phyloP scores from a whole-genome alignment of 202 grass and related monocot genomes.

The Setaria viridis region DNA sequence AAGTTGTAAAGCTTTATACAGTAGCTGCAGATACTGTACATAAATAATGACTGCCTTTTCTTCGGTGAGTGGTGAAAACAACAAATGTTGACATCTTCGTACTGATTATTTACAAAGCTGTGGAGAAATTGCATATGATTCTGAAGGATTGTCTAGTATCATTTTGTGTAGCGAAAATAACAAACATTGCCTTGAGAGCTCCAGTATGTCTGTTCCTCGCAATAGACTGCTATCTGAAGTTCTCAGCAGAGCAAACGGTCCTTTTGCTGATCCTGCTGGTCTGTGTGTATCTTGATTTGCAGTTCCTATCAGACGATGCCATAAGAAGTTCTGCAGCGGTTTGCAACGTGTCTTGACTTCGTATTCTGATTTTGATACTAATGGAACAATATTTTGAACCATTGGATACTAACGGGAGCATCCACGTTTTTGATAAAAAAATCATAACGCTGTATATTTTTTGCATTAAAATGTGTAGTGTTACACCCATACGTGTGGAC shows the following conservation, averaged over 20 bases:
- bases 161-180: background rate
- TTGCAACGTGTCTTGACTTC: background rate
- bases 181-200: background rate
- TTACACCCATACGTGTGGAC: background rate
- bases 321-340: background rate
- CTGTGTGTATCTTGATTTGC: background rate
- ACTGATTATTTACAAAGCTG: conserved; percentile 5
- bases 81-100: background rate
- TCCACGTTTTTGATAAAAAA: background rate
- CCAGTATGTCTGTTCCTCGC: background rate
- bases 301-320: background rate
- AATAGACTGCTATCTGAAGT: background rate
- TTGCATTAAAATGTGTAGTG: background rate
- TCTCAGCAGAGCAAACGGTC: background rate
- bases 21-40: background rate
- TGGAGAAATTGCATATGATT: background rate
- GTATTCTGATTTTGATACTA: background rate
- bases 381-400: background rate
- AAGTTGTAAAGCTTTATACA: background rate
- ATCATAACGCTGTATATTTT: background rate
- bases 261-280: background rate
- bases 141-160: background rate
- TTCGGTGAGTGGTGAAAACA: background rate
- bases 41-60: background rate
- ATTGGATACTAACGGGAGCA: background rate